Evolutionary conservation across 257 asterid genomes (phyloP).

Genomic region (Striga asiatica): DNA sequence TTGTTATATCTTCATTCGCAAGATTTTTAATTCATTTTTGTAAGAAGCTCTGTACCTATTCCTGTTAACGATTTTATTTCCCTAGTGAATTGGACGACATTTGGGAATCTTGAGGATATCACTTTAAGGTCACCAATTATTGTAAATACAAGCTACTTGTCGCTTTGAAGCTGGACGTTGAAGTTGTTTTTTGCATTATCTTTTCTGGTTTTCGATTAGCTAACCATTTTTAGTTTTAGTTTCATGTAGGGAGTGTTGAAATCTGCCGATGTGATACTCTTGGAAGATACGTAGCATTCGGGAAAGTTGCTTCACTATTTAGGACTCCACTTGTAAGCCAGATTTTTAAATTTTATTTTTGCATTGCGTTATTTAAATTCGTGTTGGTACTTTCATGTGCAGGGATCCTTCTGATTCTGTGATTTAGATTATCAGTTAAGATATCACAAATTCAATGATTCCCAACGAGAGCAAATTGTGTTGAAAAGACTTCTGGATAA

Average conservation of each 20-base stretch:
- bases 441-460: constrained; percentile 89
- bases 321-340: constrained; percentile 78
- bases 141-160: too few species aligned
- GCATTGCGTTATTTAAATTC: not conserved
- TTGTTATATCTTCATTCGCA: too few species aligned
- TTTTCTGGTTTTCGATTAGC: not conserved
- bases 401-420: constrained; percentile 25
- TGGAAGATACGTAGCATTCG: constrained; percentile 93
- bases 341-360: constrained; percentile 12
- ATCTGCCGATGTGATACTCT: constrained; percentile 80
- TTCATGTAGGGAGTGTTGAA: constrained; percentile 59
- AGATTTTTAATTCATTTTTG: too few species aligned
- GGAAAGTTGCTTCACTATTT: constrained; percentile 77
- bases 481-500: constrained; percentile 58
- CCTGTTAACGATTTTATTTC: constrained; percentile 3
- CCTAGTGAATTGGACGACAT: constrained; percentile 86
- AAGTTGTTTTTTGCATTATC: not conserved
- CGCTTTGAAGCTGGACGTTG: too few species aligned
- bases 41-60: too few species aligned
- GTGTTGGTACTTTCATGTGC: not conserved
- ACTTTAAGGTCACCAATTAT: constrained; percentile 51
- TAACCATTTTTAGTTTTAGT: not conserved
- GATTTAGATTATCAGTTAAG: constrained; percentile 70
- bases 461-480: constrained; percentile 68
- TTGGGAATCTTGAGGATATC: constrained; percentile 95